Base-by-base conservation (phyloP, 139 green algal species). In the Prasinococcaceae sp. region DNA sequence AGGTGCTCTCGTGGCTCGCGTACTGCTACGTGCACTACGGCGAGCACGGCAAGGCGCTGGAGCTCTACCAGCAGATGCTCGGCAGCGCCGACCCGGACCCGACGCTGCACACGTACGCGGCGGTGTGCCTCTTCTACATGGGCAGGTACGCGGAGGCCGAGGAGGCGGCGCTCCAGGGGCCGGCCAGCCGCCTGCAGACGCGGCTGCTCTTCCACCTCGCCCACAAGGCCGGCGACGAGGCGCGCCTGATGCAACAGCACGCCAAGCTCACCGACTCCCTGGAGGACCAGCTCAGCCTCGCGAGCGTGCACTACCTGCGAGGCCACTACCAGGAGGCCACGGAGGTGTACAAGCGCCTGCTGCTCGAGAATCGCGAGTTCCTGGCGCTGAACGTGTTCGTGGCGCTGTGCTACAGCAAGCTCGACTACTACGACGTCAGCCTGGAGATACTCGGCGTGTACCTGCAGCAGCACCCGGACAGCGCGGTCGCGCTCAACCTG, bases 361-460 rank as follows among this genome's bases (percentile, higher is more conserved):
- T 92, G 56, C 59, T 65, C 4, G 55, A 60, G 24, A 51, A 69
- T 44, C 43, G 70, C 3, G 74, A 85, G 10, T 79, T 71, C 57
- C 55, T 83, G 24, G 82, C 82, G 1, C 62, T 92, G 12, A 85
- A 89, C 32, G 68, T 89, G 20, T 88, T 86, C 64, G 71, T 87
- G 3, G 82, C 78, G 3, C 66, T 92, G 12, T 87, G 78, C 63
- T 92, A 92, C 58, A 72, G 60, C 62, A 85, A 84, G 67, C 76
- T 92, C 28, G 82, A 92, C 57, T 92, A 85, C 70, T 87, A 84
- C 50, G 82, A 92, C 46, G 76, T 89, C 36, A 77, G 60, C 35
- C 53, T 79, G 66, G 82, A 89, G 55, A 84, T 86, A 8, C 68
- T 92, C 36, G 51, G 61, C 41, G 72, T 78, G 53, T 63, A 78